These are phyloP conservation scores for Phytopythium aichiense DNA, from an alignment of 352 stramenopile species.

Conservation along the genomic window DNA sequence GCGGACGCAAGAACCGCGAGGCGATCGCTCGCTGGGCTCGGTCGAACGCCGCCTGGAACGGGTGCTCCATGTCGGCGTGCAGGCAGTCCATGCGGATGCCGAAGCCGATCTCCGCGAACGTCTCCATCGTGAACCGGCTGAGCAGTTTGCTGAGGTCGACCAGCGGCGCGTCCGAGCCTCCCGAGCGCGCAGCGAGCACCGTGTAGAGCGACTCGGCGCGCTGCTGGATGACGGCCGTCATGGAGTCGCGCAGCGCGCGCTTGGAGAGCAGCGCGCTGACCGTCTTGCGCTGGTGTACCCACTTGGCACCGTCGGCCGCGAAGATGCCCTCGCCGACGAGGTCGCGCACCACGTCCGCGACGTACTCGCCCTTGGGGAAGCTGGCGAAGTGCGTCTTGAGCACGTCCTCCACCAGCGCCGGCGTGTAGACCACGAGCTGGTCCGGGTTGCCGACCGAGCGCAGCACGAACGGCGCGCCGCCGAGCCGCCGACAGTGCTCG, in stretches of 20 bases:
- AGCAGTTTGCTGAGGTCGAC: constrained; percentile 41
- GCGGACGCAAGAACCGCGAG: constrained; percentile 27
- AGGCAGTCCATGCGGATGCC: constrained; percentile 41
- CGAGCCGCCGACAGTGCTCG: constrained; percentile 21
- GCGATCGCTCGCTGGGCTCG: constrained; percentile 21
- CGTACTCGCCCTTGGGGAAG: constrained; percentile 55
- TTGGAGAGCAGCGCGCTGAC: constrained; percentile 50
- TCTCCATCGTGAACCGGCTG: constrained; percentile 45
- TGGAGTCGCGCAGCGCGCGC: constrained; percentile 32
- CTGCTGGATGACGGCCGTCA: constrained; percentile 35
- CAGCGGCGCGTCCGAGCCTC: constrained; percentile 8
- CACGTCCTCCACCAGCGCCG: constrained; percentile 42
- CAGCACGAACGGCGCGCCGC: constrained; percentile 30
- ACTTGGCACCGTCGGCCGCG: constrained; percentile 39
- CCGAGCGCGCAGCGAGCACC: constrained; percentile 15
- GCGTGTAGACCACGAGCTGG: constrained; percentile 33
- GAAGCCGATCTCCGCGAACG: constrained; percentile 55
- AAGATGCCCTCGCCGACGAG: constrained; percentile 56
- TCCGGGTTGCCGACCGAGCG: constrained; percentile 25
- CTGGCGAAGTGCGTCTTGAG: constrained; percentile 64
- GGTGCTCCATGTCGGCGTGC: constrained; percentile 32
- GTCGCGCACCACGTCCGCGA: constrained; percentile 27
- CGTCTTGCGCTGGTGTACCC: constrained; percentile 50
- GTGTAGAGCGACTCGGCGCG: constrained; percentile 26
- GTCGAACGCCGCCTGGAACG: constrained; percentile 53